Base-by-base conservation (phyloP, 306 rosid genomes). In the Vicia faba region DNA sequence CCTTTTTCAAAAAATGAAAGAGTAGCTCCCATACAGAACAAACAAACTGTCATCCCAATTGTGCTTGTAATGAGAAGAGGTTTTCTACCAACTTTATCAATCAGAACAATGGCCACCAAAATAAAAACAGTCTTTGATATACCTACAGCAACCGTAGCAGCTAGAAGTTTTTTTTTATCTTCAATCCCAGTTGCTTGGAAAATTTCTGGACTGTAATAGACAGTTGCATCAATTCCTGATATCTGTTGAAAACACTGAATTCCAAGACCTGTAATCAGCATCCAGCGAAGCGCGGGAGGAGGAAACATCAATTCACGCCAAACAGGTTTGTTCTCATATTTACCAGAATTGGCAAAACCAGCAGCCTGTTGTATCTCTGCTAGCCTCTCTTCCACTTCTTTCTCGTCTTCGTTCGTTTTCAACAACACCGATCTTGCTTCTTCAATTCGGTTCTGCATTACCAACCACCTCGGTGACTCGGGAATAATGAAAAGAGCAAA, bases 231-330 rank as follows among this genome's bases (percentile, higher is more conserved):
- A 35, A 89, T 87, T 64, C 98, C 96, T n/a, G 98, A 87, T 56
- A 92, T 83, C 84, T 92, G 98, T 81, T 92, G 98, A 72, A 92
- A 89, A 77, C 96, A 89, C 19, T 92, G 98, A 72, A 89, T 89
- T 59, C 98, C 98, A 28, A 85, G 63, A 8, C 98, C 98, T 4
- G 98, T 87, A 44, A 92, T 69, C 48, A 92, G 82, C 98, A 92
- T 92, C 62, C 88, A 68, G 49, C 80, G 76, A 67, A 87, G 80
- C 1, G 96, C 75, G 4, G 96, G 95, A 75, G 96, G 76, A 38
- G 98, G 98, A 54, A 51, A 84, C 61, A 89, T 48, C 41, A 92
- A 62, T 53, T 92, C 96, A 5, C 72, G 85, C 82, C 96, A 84
- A 28, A 81, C 92, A 0, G 91, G 84, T 76, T 83, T 85, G 8